Evolutionary conservation across 2,329 filamentous ascomycete genomes (phyloP).

Genomic region (Monilinia polystroma): DNA sequence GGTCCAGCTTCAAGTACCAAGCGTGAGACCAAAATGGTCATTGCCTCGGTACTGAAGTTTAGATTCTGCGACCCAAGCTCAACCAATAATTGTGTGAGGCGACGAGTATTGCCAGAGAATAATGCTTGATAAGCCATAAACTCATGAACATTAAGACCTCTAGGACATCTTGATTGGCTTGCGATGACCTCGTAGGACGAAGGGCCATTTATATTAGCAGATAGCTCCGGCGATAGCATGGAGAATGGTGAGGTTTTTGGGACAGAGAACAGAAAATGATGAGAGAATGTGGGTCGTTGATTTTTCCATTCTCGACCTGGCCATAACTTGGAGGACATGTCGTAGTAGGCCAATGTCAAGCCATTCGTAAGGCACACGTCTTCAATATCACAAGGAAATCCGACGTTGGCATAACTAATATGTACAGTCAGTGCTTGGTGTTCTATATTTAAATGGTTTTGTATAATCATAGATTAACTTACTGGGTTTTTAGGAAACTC

Average conservation of each 20-base stretch:
- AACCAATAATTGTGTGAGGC: not conserved
- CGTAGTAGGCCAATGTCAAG: not conserved
- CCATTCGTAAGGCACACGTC: not conserved
- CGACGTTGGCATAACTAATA: not conserved
- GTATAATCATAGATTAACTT: not conserved
- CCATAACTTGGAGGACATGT: not conserved
- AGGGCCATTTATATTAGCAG: not conserved
- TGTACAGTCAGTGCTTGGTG: too few species aligned
- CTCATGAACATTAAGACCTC: not conserved
- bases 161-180: not conserved
- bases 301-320: not conserved
- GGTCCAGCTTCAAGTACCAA: not conserved
- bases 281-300: not conserved
- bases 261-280: not conserved
- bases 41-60: not conserved
- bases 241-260: not conserved
- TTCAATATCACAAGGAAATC: not conserved
- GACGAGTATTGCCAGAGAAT: not conserved
- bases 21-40: not conserved
- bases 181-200: not conserved
- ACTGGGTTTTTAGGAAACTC: constrained; percentile 39
- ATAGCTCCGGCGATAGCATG: not conserved
- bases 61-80: not conserved
- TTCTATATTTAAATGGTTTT: not conserved
- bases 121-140: not conserved